Base-by-base conservation (phyloP, 1,139 yeast genomes). In the Debaryomyces fabryi region DNA sequence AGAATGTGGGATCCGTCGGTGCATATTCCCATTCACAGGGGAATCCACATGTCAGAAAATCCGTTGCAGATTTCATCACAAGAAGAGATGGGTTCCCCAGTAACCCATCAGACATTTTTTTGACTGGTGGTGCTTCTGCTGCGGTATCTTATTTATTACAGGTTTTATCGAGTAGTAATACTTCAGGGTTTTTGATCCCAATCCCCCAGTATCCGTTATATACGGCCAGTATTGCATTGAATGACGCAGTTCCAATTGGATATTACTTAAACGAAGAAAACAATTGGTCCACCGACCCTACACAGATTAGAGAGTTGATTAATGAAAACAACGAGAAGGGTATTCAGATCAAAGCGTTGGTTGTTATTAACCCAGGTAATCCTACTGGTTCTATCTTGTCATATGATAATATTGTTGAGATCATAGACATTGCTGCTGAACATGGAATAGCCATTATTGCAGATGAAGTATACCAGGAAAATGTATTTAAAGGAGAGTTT, bases 381-480 rank as follows among this genome's bases (percentile, higher is more conserved):
- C 99, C 99, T 52, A 93, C 99, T 0, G 99, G 99, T 34, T 81
- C 96, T 4, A 83, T 91, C 45, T 76, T 93, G 50, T 67, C 80
- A 4, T 77, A 76, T 46, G 79, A 79, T 8, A 85, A 86, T 56
- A 90, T 93, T 58, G 81, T 75, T 39, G 86, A 83, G 40, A 79
- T 95, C 51, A 74, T 93, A 49, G 78, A 79, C 42, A 78, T 92
- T 50, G 96, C 97, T 39, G 95, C 96, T 24, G 85, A 86, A 62
- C 72, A 89, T 60, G 92, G 96, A 40, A 68, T 93, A 21, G 93
- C 90, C 3, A 78, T 95, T 44, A 87, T 93, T 58, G 97, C 99
- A n/a, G 99, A 95, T 72, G 99, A 93, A 70, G 99, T 93, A 30
- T 93, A 93, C 72, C 99, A 93, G 69, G 95, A 88, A 60, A 93